phyloP scores from a whole-genome alignment of 257 asterid genomes.

The Primulina huaijiensis region DNA sequence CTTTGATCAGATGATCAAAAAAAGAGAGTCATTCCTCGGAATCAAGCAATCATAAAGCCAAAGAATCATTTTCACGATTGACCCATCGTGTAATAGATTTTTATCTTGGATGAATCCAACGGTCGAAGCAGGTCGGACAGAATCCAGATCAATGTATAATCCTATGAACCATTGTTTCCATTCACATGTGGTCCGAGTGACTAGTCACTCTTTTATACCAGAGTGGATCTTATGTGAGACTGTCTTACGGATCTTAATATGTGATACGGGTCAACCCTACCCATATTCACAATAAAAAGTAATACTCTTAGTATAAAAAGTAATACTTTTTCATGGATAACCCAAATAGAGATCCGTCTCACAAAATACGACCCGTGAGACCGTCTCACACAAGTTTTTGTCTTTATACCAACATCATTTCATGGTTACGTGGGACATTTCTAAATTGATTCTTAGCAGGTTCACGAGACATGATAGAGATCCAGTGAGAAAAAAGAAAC shows the following conservation, averaged over 20 bases:
- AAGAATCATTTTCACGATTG: not conserved
- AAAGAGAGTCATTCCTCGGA: conserved; percentile 4
- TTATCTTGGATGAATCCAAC: not conserved
- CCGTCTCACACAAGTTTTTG: too few relatives aligned
- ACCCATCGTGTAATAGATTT: not conserved
- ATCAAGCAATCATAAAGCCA: conserved; percentile 5
- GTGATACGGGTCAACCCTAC: too few relatives aligned
- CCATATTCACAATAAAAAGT: too few relatives aligned
- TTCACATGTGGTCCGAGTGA: not conserved
- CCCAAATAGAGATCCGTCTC: too few relatives aligned
- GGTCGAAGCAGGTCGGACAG: not conserved
- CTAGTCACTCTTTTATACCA: not conserved
- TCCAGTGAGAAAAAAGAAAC: too few relatives aligned
- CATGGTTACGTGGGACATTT: not conserved
- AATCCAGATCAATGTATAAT: not conserved
- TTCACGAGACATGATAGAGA: not conserved
- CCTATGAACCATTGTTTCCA: not conserved
- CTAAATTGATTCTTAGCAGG: not conserved
- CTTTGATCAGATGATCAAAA: conserved; percentile 3
- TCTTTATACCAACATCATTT: not conserved
- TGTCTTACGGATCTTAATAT: too few relatives aligned
- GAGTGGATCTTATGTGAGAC: too few relatives aligned
- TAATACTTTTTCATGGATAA: too few relatives aligned
- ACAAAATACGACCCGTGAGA: too few relatives aligned
- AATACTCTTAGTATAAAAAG: too few relatives aligned